phyloP scores from a whole-genome alignment of 352 stramenopile species.

The Phytophthora fragariaefolia region DNA sequence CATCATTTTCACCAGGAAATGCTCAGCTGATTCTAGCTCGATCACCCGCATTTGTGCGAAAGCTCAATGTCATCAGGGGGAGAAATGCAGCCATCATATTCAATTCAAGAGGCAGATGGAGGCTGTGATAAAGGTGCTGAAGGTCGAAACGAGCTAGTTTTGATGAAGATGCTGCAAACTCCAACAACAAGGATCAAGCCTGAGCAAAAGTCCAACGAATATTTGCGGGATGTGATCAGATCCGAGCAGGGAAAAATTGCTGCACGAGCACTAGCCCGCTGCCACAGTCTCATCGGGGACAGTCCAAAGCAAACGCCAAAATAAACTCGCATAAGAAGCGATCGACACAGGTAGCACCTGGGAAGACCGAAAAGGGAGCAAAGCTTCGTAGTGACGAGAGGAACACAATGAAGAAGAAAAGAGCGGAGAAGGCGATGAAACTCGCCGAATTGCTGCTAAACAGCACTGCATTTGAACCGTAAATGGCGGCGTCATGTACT shows the following conservation, averaged over 20 bases:
- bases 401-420: no score
- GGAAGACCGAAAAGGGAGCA: not conserved
- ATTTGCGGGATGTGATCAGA: not conserved
- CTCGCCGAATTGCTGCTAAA: no score
- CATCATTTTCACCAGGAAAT: not conserved
- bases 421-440: no score
- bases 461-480: no score
- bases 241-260: not conserved
- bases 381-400: conserved; percentile 4
- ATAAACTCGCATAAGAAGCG: no score
- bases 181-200: not conserved
- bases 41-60: not conserved
- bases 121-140: not conserved
- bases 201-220: not conserved
- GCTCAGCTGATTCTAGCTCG: not conserved
- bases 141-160: not conserved
- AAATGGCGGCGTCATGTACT: no score
- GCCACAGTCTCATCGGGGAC: not conserved
- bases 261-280: conserved; percentile 1
- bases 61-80: not conserved
- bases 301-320: no score
- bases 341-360: not conserved
- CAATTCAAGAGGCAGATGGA: not conserved
- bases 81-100: not conserved
- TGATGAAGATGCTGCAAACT: not conserved